Evolutionary conservation across 805 yeast species (phyloP).

Genomic region (Lipomyces mesembrius): DNA sequence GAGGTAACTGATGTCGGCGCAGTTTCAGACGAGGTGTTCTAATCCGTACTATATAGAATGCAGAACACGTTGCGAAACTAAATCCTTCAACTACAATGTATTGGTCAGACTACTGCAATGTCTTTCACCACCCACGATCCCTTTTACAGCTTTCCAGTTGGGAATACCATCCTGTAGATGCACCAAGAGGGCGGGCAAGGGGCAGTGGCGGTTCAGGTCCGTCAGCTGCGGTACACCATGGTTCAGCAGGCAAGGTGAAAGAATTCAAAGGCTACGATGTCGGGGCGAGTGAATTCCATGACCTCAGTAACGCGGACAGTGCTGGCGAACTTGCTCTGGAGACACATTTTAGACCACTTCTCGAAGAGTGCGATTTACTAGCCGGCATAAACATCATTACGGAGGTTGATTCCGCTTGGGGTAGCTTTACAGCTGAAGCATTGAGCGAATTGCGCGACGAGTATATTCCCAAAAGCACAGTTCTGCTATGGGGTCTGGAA

Average conservation of each 20-base stretch:
- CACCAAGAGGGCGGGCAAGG: constrained; percentile 45
- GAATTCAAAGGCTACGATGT: constrained; percentile 46
- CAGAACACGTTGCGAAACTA: constrained; percentile 44
- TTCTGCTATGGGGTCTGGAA: constrained; percentile 56
- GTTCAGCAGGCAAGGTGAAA: not conserved
- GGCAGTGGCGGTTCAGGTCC: constrained; percentile 39
- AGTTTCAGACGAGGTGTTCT: not conserved
- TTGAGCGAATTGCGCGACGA: constrained; percentile 70
- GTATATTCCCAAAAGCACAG: constrained; percentile 55
- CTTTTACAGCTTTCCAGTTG: constrained; percentile 61
- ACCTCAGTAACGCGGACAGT: constrained; percentile 43
- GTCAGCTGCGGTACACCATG: not conserved
- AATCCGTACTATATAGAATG: not conserved
- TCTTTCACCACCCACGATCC: constrained; percentile 66
- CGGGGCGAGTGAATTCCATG: constrained; percentile 66
- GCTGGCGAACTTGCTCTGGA: constrained; percentile 58
- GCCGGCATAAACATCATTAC: constrained; percentile 71
- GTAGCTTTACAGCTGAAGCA: constrained; percentile 65
- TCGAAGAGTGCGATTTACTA: constrained; percentile 78
- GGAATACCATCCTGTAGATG: constrained; percentile 53
- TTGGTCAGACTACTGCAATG: constrained; percentile 81
- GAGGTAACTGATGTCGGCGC: constrained; percentile 41
- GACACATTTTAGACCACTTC: constrained; percentile 57
- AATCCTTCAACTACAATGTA: constrained; percentile 53
- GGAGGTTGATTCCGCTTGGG: constrained; percentile 83